Conservation (phyloP, 129 eudicot species). For the Heracleum sosnowskyi region DNA sequence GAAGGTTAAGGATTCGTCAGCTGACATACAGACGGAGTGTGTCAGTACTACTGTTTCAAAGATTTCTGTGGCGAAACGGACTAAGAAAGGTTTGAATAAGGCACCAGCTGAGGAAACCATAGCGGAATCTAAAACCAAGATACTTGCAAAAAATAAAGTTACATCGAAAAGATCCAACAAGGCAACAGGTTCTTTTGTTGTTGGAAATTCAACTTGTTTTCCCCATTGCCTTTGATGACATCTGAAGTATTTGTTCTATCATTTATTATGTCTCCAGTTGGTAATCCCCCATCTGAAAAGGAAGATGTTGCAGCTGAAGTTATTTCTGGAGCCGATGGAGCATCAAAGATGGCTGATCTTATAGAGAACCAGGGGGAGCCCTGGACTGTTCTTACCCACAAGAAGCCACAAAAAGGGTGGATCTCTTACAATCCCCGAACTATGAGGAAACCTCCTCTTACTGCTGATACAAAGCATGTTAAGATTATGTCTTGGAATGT, state of each 20-base stretch:
- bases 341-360: constrained; percentile 22
- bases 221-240: not conserved
- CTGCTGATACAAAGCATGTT: constrained; percentile 38
- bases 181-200: constrained; percentile 26
- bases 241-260: not conserved
- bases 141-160: constrained; percentile 12
- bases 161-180: constrained; percentile 22
- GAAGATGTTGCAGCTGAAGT: constrained; percentile 20
- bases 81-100: constrained; percentile 29
- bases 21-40: constrained; percentile 18
- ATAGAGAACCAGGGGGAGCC: constrained; percentile 50
- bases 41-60: constrained; percentile 10
- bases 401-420: constrained; percentile 96
- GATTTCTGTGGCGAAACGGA: constrained; percentile 25
- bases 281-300: constrained; percentile 14
- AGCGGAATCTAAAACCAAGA: constrained; percentile 9
- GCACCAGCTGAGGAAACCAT: constrained; percentile 5
- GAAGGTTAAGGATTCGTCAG: constrained; percentile 24
- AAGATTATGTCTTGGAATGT: constrained; percentile 97
- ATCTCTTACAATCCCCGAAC: constrained; percentile 72
- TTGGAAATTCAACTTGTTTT: not conserved
- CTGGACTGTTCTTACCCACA: constrained; percentile 90
- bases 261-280: constrained; percentile 20
- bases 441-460: constrained; percentile 77
- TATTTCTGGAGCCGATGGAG: constrained; percentile 22